Conservation (phyloP, 768 basidiomycete genomes). For the Mycena indigotica region DNA sequence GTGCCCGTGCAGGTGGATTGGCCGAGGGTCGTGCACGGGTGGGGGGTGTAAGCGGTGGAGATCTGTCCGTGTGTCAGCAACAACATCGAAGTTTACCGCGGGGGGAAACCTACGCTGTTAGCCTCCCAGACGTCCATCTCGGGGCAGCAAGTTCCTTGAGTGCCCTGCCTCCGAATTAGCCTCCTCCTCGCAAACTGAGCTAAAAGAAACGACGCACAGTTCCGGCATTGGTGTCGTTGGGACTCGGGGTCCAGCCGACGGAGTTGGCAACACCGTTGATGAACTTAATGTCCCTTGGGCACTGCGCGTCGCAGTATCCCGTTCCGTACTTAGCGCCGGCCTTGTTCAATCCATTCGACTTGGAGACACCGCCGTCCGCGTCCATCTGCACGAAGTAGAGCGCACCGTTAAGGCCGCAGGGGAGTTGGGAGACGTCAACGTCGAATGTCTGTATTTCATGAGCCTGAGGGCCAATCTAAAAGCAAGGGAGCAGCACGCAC, state of each 20-base stretch:
- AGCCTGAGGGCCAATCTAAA: slow-evolving; percentile 23
- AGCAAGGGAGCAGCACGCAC: slow-evolving; percentile 5
- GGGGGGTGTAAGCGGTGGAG: slow-evolving; percentile 43
- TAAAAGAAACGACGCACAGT: slow-evolving; percentile 21
- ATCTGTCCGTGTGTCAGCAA: neutral
- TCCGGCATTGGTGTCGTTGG: slow-evolving; percentile 36
- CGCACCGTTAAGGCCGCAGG: slow-evolving; percentile 63
- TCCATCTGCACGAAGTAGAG: slow-evolving; percentile 66
- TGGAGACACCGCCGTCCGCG: slow-evolving; percentile 52
- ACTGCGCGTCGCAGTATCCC: slow-evolving; percentile 70
- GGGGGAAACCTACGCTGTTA: too few relatives aligned
- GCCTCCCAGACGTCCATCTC: slow-evolving; percentile 22
- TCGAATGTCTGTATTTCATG: slow-evolving; percentile 44
- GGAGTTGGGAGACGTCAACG: slow-evolving; percentile 59
- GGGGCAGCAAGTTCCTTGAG: slow-evolving; percentile 21
- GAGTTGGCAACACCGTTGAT: slow-evolving; percentile 46
- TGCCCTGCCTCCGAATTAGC: neutral
- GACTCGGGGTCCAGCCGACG: slow-evolving; percentile 4
- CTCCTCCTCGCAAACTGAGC: neutral
- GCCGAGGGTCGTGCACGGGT: slow-evolving; percentile 40
- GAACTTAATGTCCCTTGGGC: slow-evolving; percentile 63
- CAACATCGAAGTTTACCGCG: too few relatives aligned
- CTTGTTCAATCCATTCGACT: slow-evolving; percentile 51
- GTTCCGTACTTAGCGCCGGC: slow-evolving; percentile 59
- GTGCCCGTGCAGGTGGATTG: slow-evolving; percentile 39